These are phyloP conservation scores for Magnolia changhungtana DNA, from an alignment of 164 flowering plant species.

Conservation along the genomic window DNA sequence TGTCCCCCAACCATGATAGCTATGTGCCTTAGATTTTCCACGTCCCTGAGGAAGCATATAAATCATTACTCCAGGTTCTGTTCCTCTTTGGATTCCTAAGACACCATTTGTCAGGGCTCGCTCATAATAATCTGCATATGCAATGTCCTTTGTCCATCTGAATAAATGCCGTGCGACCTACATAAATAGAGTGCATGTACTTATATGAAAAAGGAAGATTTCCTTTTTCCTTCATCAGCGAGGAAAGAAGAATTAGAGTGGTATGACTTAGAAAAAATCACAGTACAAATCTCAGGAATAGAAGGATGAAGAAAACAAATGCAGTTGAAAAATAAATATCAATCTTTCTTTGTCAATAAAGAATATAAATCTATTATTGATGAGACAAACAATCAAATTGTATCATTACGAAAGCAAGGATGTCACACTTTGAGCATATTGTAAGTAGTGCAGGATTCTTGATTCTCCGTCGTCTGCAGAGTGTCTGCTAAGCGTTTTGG, in stretches of 20 bases:
- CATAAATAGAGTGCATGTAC: constrained; percentile 3
- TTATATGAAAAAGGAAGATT: neutral
- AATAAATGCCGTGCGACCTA: constrained; percentile 84
- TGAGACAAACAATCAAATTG: neutral
- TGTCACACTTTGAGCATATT: constrained; percentile 84
- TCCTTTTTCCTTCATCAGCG: neutral
- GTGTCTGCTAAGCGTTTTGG: constrained; percentile 73
- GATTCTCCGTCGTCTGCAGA: constrained; percentile 60
- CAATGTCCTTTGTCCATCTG: constrained; percentile 84
- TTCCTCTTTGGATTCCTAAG: constrained; percentile 81
- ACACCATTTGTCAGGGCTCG: constrained; percentile 88
- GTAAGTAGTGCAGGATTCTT: constrained; percentile 92
- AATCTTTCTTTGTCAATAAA: too few relatives aligned
- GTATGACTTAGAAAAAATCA: neutral
- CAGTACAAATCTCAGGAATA: neutral
- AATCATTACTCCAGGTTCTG: constrained; percentile 82
- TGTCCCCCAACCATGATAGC: constrained; percentile 87
- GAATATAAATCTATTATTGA: too few relatives aligned
- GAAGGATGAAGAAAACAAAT: too few relatives aligned
- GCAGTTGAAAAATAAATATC: neutral
- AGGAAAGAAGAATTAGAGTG: neutral
- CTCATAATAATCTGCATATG: constrained; percentile 93
- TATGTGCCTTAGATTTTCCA: constrained; percentile 67
- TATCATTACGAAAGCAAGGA: neutral
- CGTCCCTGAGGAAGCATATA: constrained; percentile 86